These are phyloP conservation scores for Ceratocystis huliohia DNA, from an alignment of 2,329 filamentous ascomycete species.

Conservation along the genomic window DNA sequence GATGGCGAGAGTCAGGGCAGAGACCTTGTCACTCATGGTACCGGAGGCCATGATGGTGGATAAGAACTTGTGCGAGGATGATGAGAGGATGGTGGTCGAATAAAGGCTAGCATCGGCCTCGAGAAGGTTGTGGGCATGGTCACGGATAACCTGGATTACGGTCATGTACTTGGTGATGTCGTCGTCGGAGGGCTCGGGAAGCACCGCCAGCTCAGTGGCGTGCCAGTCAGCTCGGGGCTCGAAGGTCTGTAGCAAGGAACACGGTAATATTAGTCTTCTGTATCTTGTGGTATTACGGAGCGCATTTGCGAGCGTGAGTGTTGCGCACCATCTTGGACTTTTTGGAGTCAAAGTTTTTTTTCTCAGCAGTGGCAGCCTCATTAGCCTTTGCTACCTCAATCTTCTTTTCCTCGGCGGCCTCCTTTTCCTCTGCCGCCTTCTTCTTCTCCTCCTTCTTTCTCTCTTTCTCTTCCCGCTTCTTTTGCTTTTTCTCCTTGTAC, in stretches of 20 bases:
- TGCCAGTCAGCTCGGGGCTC: conserved; percentile 49
- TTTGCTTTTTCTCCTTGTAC: conserved; percentile 26
- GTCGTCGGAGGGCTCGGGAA: conserved; percentile 36
- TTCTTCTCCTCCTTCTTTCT: conserved; percentile 16
- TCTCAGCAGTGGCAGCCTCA: conserved; percentile 26
- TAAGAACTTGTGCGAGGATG: conserved; percentile 89
- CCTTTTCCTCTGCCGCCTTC: conserved; percentile 18
- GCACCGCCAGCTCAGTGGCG: conserved; percentile 31
- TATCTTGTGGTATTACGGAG: conserved; percentile 15
- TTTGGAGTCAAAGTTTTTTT: conserved; percentile 27
- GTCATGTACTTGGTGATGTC: conserved; percentile 33
- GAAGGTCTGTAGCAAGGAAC: conserved; percentile 34
- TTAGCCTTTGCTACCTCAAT: conserved; percentile 27
- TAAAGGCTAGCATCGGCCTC: conserved; percentile 69
- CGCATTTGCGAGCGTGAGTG: neutral
- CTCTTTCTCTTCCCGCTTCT: conserved; percentile 25
- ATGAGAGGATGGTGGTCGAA: conserved; percentile 57
- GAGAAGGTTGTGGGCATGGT: conserved; percentile 61
- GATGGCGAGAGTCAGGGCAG: conserved; percentile 80
- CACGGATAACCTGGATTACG: conserved; percentile 42
- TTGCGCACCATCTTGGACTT: conserved; percentile 29
- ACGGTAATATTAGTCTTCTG: conserved; percentile 27
- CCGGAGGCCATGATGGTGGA: conserved; percentile 93
- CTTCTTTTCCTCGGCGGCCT: conserved; percentile 25
- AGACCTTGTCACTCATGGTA: conserved; percentile 93